phyloP scores from a whole-genome alignment of 106 monocot species.

The Dioscorea alata region DNA sequence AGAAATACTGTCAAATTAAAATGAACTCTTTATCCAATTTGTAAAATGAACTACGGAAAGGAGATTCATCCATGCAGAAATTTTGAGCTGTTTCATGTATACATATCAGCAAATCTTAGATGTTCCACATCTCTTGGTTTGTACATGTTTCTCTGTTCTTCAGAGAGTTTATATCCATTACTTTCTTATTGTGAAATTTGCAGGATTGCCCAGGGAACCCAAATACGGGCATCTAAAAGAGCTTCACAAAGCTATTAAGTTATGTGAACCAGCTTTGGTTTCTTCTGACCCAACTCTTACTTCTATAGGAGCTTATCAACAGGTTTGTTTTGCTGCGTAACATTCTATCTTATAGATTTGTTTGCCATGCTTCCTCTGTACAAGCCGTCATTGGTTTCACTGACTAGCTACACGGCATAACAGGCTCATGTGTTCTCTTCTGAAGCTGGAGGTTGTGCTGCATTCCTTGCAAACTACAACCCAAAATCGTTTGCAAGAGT shows the following conservation, averaged over 20 bases:
- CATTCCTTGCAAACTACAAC: slow-evolving; percentile 87
- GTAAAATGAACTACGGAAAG: too few relatives aligned
- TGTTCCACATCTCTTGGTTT: too few relatives aligned
- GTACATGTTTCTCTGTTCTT: too few relatives aligned
- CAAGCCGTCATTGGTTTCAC: background rate
- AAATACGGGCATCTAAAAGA: slow-evolving; percentile 92
- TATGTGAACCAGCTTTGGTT: slow-evolving; percentile 86
- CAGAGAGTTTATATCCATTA: slow-evolving; percentile 14
- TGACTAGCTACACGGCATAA: slow-evolving; percentile 2
- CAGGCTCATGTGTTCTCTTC: slow-evolving; percentile 88
- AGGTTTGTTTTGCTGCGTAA: slow-evolving; percentile 26
- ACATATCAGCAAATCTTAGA: too few relatives aligned
- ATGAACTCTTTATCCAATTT: too few relatives aligned
- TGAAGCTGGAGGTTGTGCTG: slow-evolving; percentile 67
- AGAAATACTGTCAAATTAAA: too few relatives aligned
- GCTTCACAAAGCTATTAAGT: slow-evolving; percentile 80
- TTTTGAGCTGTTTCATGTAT: too few relatives aligned
- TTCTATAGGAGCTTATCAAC: slow-evolving; percentile 65
- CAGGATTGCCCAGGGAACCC: slow-evolving; percentile 81
- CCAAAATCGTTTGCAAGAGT: slow-evolving; percentile 58
- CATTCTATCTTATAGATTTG: too few relatives aligned
- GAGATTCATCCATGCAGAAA: too few relatives aligned
- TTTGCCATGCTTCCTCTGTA: background rate
- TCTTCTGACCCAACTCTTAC: slow-evolving; percentile 77
- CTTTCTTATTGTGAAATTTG: slow-evolving; percentile 4